phyloP scores from a whole-genome alignment of 2,329 filamentous ascomycete genomes.

The Hymenoscyphus scutula region DNA sequence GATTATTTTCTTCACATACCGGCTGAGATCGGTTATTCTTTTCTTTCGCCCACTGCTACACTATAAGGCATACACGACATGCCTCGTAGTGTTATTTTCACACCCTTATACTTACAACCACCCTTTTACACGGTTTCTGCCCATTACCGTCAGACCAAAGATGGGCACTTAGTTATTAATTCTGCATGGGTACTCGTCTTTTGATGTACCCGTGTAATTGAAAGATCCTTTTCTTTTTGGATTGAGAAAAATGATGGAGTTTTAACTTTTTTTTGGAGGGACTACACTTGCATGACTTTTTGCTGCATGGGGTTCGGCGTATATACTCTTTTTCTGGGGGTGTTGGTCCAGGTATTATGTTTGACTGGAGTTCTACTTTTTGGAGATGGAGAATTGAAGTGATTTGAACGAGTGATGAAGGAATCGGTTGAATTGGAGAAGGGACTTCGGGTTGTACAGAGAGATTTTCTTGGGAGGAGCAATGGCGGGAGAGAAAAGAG shows the following conservation, averaged over 20 bases:
- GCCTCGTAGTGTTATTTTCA: neutral
- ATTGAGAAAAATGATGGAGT: neutral
- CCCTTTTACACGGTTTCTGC: neutral
- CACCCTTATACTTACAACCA: neutral
- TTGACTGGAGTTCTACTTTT: neutral
- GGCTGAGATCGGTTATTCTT: neutral
- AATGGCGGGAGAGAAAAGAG: neutral
- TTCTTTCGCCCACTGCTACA: neutral
- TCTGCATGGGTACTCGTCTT: neutral
- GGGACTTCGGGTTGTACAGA: no score
- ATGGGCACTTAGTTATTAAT: neutral
- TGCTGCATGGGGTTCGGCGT: slow-evolving; percentile 1
- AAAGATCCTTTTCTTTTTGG: neutral
- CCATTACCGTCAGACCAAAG: neutral
- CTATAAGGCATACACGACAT: neutral
- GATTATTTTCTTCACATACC: neutral
- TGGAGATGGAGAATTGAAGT: neutral
- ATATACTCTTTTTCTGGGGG: neutral
- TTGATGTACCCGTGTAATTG: neutral
- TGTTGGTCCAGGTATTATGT: neutral
- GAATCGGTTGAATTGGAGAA: neutral
- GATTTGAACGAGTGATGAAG: neutral
- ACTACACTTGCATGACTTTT: neutral
- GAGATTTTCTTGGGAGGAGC: no score
- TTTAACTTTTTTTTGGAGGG: neutral